Percentiles rank a stretch among this genome's conserved stretches.
Conservation (phyloP, 305 asterid species). For the Solanum hybrid region DNA sequence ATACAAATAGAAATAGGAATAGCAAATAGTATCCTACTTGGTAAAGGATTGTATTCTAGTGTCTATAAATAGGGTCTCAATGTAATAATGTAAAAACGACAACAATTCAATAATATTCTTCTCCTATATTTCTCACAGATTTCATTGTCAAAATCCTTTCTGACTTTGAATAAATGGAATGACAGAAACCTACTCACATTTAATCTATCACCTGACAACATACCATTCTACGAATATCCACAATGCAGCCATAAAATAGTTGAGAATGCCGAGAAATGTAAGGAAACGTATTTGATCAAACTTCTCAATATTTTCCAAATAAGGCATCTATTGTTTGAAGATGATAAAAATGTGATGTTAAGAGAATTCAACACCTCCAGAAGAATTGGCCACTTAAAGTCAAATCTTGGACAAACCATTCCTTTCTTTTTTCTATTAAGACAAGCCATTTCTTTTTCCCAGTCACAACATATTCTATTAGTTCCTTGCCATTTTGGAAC, state of each 20-base stretch:
- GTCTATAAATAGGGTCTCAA: not conserved
- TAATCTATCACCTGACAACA: not conserved
- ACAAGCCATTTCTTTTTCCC: not conserved
- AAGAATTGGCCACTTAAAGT: not conserved
- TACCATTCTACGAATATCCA: not conserved
- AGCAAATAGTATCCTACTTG: not conserved
- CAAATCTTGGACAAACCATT: not conserved
- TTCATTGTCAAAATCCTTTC: not conserved
- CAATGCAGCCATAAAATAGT: not conserved
- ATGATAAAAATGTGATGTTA: not conserved
- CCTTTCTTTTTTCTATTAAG: not conserved
- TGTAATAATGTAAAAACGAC: not conserved
- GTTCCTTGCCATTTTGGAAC: not conserved
- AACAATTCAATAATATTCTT: not conserved
- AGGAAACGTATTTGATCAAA: not conserved
- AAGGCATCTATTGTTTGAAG: not conserved
- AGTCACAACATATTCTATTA: not conserved
- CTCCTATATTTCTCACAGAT: not conserved
- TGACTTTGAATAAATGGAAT: not conserved
- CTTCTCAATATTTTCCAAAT: not conserved
- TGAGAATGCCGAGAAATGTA: not conserved
- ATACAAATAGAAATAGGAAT: not conserved
- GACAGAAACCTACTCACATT: not conserved
- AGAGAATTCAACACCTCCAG: not conserved
- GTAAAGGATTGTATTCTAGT: not conserved